Evolutionary conservation across 257 asterid genomes (phyloP).

Genomic region (Solanum appendiculatum): DNA sequence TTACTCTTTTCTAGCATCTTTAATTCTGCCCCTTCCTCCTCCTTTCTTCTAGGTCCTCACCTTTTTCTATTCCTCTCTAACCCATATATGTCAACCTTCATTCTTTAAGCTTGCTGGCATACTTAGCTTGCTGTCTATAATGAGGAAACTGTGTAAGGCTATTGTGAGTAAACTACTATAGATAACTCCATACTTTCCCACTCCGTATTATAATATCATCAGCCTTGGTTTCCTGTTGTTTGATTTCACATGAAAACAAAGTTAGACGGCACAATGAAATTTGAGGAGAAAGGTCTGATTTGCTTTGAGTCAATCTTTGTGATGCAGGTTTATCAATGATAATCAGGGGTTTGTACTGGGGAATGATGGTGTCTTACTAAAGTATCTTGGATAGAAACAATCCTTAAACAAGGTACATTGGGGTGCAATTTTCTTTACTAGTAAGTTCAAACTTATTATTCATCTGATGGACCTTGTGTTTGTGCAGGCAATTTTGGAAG

Average conservation of each 20-base stretch:
- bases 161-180: not conserved
- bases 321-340: conserved; percentile 73
- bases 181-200: not conserved
- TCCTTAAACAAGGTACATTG: not conserved
- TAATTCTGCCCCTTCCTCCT: not conserved
- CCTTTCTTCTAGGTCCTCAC: not conserved
- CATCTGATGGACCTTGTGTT: not conserved
- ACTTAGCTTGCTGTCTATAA: not conserved
- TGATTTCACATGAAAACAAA: not conserved
- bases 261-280: not conserved
- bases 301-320: not conserved
- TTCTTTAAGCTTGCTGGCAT: not conserved
- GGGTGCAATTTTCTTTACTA: not conserved
- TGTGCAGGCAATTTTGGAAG: not conserved
- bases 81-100: not conserved
- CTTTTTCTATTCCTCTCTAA: not conserved
- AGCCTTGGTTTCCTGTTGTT: not conserved
- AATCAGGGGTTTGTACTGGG: conserved; percentile 92
- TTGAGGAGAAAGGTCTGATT: not conserved
- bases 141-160: not conserved
- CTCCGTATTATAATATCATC: not conserved
- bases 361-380: conserved; percentile 88
- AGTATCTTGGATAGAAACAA: conserved; percentile 65
- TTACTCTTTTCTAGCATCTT: not conserved
- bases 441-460: not conserved